Percentiles rank a stretch among this genome's conserved stretches.
Evolutionary conservation across 2,329 filamentous ascomycete genomes (phyloP).

Genomic region (Pseudogymnoascus sp.): DNA sequence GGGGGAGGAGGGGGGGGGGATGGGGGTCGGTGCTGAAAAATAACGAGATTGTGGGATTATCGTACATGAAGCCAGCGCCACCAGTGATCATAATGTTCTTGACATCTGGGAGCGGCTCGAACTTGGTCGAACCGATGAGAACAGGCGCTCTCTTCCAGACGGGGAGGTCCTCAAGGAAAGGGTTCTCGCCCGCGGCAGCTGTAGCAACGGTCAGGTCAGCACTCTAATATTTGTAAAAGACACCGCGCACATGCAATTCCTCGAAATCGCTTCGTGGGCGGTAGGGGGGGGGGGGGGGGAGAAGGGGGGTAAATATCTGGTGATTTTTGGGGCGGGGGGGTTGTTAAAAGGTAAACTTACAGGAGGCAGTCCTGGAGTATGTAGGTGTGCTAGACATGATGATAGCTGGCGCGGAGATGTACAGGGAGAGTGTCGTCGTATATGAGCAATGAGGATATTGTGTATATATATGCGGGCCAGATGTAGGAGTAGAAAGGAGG

Average conservation of each 20-base stretch:
- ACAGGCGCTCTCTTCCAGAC: constrained; percentile 66
- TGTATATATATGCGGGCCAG: neutral
- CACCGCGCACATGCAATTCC: neutral
- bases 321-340: neutral
- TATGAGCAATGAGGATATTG: neutral
- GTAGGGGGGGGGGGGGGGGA: neutral
- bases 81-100: constrained; percentile 79
- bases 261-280: neutral
- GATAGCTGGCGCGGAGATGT: neutral
- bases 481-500: neutral
- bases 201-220: neutral
- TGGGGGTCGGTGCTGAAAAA: neutral
- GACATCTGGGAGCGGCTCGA: constrained; percentile 57
- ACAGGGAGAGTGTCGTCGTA: neutral
- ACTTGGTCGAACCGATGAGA: constrained; percentile 60
- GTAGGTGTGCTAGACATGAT: neutral
- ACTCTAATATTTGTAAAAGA: neutral
- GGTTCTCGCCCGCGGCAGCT: neutral
- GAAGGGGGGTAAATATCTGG: neutral
- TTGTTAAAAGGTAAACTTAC: neutral
- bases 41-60: neutral
- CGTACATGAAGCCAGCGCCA: constrained; percentile 75
- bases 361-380: neutral
- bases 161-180: constrained; percentile 50
- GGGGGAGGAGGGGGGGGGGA: neutral